A percentile compares a stretch with the other conserved stretches of the same genome.
phyloP scores from a whole-genome alignment of 352 stramenopile species.

The Paralagenidium karlingii region DNA sequence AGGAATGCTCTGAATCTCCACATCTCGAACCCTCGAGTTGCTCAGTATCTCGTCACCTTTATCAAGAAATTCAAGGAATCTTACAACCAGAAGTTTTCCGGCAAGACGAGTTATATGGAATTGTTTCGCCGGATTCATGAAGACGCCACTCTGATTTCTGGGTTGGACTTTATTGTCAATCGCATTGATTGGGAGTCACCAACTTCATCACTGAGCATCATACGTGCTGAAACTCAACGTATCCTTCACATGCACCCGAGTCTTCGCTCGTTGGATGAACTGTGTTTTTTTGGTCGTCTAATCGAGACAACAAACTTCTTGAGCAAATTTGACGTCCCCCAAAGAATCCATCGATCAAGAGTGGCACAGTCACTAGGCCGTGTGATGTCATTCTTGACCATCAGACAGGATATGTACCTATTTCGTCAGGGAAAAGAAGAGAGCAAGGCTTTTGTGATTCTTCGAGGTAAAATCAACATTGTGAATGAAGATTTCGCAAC shows the following conservation, averaged over 20 bases:
- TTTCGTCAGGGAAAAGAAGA: conserved; percentile 67
- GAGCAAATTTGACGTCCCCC: conserved; percentile 50
- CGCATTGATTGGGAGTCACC: conserved; percentile 42
- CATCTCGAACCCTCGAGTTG: conserved; percentile 49
- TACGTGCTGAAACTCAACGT: conserved; percentile 45
- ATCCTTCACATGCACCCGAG: conserved; percentile 24
- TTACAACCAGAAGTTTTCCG: conserved; percentile 64
- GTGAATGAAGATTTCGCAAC: conserved; percentile 56
- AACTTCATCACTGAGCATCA: conserved; percentile 45
- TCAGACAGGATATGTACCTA: conserved; percentile 34
- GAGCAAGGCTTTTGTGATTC: conserved; percentile 60
- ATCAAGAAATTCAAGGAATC: conserved; percentile 68
- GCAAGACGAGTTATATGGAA: conserved; percentile 66
- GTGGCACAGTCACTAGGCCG: conserved; percentile 32
- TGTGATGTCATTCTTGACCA: conserved; percentile 36
- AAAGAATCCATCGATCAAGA: conserved; percentile 23
- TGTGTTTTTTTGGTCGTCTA: conserved; percentile 38
- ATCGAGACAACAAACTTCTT: conserved; percentile 46
- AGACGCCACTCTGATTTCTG: conserved; percentile 28
- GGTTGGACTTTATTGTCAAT: conserved; percentile 40
- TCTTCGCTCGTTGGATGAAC: conserved; percentile 22
- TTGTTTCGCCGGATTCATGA: conserved; percentile 45
- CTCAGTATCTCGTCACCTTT: conserved; percentile 53
- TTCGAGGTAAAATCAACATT: conserved; percentile 58
- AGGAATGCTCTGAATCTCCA: conserved; percentile 48